phyloP scores from a whole-genome alignment of 768 basidiomycete genomes.

The Rhodotorula kratochvilovae region DNA sequence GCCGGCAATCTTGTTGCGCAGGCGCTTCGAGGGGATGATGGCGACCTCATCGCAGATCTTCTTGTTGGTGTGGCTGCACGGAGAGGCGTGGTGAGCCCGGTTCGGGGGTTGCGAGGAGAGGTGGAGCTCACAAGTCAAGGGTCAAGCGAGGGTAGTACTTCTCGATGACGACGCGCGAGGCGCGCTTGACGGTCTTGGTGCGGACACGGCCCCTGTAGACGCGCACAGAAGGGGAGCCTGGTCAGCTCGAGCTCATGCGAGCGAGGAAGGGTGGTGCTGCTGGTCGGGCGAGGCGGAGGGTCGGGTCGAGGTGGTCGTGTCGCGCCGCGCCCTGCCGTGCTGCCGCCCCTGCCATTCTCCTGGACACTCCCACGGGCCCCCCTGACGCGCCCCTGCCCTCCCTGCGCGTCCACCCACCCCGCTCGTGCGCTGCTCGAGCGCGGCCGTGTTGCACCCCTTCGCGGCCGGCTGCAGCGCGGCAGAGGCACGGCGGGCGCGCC shows the following conservation, averaged over 20 bases:
- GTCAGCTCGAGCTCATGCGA: neutral
- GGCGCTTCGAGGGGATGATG: constrained; percentile 92
- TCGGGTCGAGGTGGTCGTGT: no score
- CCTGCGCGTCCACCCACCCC: no score
- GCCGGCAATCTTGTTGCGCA: constrained; percentile 98
- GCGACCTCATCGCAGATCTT: constrained; percentile 57
- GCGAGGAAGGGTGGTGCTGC: neutral
- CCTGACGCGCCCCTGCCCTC: no score
- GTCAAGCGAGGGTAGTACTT: constrained; percentile 99
- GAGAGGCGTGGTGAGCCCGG: no score
- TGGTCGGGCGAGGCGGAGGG: neutral
- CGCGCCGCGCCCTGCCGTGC: no score
- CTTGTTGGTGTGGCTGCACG: constrained; percentile 45
- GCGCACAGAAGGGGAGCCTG: neutral
- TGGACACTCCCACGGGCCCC: no score
- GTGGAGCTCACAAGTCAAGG: constrained; percentile 78
- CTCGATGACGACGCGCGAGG: constrained; percentile 97
- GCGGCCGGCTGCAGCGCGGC: no score
- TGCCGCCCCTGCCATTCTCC: no score
- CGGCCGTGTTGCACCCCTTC: no score
- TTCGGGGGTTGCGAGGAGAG: neutral
- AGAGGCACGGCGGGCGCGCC: no score
- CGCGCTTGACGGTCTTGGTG: constrained; percentile 99
- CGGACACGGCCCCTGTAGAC: constrained; percentile 85
- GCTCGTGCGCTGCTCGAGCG: no score